Evolutionary conservation across 805 yeast genomes (phyloP), one percentile per base, ranked within the genome.

Genomic region (Ogataea pilisensis): DNA sequence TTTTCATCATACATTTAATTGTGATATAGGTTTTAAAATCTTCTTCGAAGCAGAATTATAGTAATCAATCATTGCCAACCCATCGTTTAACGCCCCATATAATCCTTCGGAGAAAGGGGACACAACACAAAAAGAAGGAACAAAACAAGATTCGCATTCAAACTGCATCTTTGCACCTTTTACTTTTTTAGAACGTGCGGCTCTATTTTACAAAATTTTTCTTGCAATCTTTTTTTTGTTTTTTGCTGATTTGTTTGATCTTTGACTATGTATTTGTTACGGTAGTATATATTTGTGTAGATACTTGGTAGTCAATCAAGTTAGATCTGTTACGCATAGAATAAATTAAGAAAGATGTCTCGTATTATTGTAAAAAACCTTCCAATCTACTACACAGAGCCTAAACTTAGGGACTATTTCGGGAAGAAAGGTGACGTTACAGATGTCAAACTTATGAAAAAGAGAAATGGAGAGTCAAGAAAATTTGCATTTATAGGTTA

Each of bases 401-500:
- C 77, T 2, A 78, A 82, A 48, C 65, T 91, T 41, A 71, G 71
- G 46, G 75, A 73, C 24, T 88, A 81, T 57, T 91, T 91, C 57
- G 60, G 65, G 21, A 46, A 54, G 36, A 48, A 72, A 41, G 85
- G 87, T 9, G 31, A 47, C 8, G 87, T 90, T 22, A 86, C 97
- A 0, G 99, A 93, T 73, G 90, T 87, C 29, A 88, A 85, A 61
- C 70, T 93, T 28, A 76, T 89, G 75, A 82, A 76, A 53, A 86
- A 83, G 49, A 72, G 83, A 51, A 78, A 77, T 50, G 99, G 99
- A 20, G 84, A 82, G 54, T 85, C 95, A 8, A 78, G 99, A 63
- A 72, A 95, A 52, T 93, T 93, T 70, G 98, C 96, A 6, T 93
- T 93, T 54, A 70, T 93, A 38, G 99, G 99, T 1, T 93, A 76